phyloP scores from a whole-genome alignment of 352 stramenopile genomes.

The Aphanomyces stellatus region DNA sequence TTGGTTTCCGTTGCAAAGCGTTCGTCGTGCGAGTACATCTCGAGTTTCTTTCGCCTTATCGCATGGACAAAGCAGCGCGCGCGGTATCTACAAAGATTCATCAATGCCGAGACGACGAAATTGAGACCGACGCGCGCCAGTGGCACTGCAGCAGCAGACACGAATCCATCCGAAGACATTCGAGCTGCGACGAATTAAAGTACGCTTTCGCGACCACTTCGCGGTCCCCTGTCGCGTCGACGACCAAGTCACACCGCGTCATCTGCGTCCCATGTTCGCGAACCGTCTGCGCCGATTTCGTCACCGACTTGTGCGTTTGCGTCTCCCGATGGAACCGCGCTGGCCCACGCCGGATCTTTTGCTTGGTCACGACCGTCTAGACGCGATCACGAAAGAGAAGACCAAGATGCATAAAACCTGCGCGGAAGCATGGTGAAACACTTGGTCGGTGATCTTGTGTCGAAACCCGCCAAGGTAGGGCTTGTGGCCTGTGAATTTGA shows the following conservation, averaged over 20 bases:
- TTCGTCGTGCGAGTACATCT: constrained; percentile 19
- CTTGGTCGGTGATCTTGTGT: constrained; percentile 75
- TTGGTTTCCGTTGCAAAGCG: constrained; percentile 19
- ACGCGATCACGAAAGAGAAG: neutral
- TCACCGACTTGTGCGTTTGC: constrained; percentile 77
- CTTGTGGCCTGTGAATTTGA: constrained; percentile 72
- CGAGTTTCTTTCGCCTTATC: constrained; percentile 16
- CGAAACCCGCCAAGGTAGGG: constrained; percentile 84
- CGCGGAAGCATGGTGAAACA: constrained; percentile 86
- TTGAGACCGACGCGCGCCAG: constrained; percentile 65
- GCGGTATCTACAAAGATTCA: constrained; percentile 17
- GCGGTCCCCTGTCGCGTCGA: constrained; percentile 64
- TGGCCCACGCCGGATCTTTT: constrained; percentile 23
- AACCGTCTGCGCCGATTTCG: constrained; percentile 70
- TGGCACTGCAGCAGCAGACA: constrained; percentile 80
- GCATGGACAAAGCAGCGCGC: constrained; percentile 20
- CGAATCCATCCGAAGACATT: constrained; percentile 62
- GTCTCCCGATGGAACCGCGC: constrained; percentile 67
- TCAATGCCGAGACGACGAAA: neutral
- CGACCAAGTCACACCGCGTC: constrained; percentile 54
- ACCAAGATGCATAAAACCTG: constrained; percentile 40
- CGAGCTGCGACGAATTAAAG: constrained; percentile 85
- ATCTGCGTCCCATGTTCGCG: constrained; percentile 90
- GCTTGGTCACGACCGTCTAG: constrained; percentile 16
- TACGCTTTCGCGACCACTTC: constrained; percentile 62